Evolutionary conservation across 208 protist genomes (phyloP).

Genomic region (Leishmania lainsoni): DNA sequence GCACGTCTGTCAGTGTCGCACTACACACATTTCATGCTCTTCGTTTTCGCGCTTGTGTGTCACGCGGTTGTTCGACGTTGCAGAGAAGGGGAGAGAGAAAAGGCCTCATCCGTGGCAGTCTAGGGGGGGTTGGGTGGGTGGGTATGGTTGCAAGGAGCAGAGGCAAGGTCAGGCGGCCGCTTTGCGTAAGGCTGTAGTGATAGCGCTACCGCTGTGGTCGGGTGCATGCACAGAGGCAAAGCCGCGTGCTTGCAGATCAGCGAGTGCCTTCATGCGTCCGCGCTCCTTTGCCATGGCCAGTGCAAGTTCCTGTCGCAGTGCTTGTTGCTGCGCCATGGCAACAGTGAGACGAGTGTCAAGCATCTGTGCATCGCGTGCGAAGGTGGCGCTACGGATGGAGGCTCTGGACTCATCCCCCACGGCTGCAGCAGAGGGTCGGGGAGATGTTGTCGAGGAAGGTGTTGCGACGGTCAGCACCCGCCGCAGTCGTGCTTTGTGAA

Average conservation of each 20-base stretch:
- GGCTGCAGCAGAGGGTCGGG: background rate
- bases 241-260: background rate
- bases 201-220: background rate
- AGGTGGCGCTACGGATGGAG: conserved; percentile 7
- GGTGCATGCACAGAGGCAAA: background rate
- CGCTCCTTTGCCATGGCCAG: conserved; percentile 17
- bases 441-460: background rate
- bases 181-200: background rate
- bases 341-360: conserved; percentile 1
- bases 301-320: conserved; percentile 1
- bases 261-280: conserved; percentile 5
- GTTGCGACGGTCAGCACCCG: background rate
- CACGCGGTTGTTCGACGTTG: background rate
- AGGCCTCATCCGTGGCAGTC: background rate
- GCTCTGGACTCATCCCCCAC: background rate
- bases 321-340: conserved; percentile 6
- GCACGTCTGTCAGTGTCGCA: background rate
- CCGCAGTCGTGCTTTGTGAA: conserved; percentile 19
- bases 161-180: background rate
- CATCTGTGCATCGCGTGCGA: background rate
- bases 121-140: background rate
- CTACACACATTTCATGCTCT: background rate
- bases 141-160: background rate
- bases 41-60: background rate
- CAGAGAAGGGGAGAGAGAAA: background rate